Conservation (phyloP, 2,329 filamentous ascomycete genomes). For the Trichoderma pleuroti region DNA sequence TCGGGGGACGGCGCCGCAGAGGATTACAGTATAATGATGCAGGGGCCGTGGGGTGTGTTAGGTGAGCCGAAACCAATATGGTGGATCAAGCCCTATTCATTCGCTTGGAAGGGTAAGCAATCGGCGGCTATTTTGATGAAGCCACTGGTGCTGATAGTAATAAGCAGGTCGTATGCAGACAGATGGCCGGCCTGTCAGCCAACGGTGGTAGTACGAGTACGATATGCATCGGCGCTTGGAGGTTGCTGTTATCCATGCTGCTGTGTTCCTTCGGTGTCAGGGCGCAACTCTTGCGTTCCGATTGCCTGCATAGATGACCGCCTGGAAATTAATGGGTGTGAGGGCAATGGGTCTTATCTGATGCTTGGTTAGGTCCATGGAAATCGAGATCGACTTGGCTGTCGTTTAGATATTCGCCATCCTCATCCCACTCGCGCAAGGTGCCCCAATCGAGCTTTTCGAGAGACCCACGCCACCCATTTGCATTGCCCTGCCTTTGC, state of each 20-base stretch:
- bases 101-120: neutral
- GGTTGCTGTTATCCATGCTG: neutral
- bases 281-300: neutral
- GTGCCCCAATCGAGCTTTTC: conserved; percentile 23
- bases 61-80: neutral
- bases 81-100: conserved; percentile 2
- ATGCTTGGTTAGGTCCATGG: neutral
- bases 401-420: neutral
- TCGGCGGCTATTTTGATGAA: neutral
- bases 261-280: neutral
- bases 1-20: neutral
- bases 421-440: conserved; percentile 13
- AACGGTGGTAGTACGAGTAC: neutral
- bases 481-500: neutral
- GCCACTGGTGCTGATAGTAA: neutral
- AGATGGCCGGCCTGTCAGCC: neutral
- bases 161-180: neutral
- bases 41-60: neutral
- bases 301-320: neutral
- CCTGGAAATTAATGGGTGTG: neutral
- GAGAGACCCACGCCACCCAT: conserved; percentile 24
- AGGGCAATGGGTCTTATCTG: neutral
- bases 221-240: neutral
- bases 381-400: neutral
- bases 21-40: neutral